Evolutionary conservation across 805 yeast species (phyloP).

Genomic region (Saturnispora bothae): DNA sequence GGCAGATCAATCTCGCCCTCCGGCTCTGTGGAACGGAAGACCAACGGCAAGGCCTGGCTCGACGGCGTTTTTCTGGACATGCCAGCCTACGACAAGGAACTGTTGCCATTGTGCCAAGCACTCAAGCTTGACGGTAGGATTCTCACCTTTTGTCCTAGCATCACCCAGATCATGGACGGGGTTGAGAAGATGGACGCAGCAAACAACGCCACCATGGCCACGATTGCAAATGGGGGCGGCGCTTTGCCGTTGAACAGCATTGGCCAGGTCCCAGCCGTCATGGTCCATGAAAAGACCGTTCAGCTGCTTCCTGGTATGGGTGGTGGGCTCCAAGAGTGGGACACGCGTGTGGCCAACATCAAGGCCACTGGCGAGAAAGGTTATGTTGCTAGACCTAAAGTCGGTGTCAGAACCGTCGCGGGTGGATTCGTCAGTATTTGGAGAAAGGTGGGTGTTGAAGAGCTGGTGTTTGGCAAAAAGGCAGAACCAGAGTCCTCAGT

Average conservation of each 20-base stretch:
- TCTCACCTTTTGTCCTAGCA: conserved; percentile 37
- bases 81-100: conserved; percentile 32
- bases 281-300: conserved; percentile 24
- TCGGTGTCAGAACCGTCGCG: conserved; percentile 36
- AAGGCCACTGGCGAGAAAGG: conserved; percentile 32
- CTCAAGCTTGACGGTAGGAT: conserved; percentile 34
- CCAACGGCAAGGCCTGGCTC: conserved; percentile 24
- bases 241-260: conserved; percentile 1
- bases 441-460: conserved; percentile 21
- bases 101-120: conserved; percentile 25
- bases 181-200: conserved; percentile 22
- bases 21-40: conserved; percentile 13
- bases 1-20: conserved; percentile 12
- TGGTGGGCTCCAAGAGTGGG: conserved; percentile 45
- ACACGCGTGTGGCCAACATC: conserved; percentile 30
- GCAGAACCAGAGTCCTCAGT: neutral
- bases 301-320: conserved; percentile 40
- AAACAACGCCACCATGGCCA: conserved; percentile 9
- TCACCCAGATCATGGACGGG: conserved; percentile 37
- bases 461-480: conserved; percentile 4
- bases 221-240: neutral
- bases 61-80: conserved; percentile 39
- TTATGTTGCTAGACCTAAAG: conserved; percentile 40
- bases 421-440: conserved; percentile 43
- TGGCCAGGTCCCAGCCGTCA: conserved; percentile 1